phyloP scores from a whole-genome alignment of 345 rosid species.

The Salix suchowensis region DNA sequence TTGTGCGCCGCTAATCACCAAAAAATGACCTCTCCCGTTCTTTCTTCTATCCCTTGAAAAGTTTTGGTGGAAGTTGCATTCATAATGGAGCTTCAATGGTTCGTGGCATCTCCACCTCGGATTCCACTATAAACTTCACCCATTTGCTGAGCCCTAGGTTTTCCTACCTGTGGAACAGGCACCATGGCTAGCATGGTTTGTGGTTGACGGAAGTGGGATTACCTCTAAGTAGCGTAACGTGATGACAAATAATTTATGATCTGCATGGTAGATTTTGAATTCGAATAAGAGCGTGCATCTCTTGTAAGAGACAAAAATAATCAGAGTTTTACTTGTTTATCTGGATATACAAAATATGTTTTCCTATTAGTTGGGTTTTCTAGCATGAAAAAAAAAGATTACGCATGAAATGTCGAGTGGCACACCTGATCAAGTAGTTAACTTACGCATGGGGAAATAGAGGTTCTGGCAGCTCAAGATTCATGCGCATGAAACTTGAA shows the following conservation, averaged over 20 bases:
- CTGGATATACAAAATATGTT: no score
- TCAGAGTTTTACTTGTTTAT: no score
- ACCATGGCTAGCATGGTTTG: background rate
- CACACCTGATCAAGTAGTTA: background rate
- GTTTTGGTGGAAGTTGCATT: conserved; percentile 11
- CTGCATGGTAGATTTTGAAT: no score
- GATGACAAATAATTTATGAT: no score
- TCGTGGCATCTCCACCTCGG: conserved; percentile 6
- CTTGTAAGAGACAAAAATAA: rapidly evolving
- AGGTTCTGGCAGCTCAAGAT: background rate
- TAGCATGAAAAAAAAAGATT: no score
- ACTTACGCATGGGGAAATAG: background rate
- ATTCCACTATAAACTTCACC: conserved; percentile 14
- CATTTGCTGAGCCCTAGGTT: background rate
- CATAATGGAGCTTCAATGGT: background rate
- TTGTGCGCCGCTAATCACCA: conserved; percentile 7
- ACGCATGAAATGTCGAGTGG: background rate
- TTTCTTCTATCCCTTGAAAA: background rate
- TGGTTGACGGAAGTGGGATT: background rate
- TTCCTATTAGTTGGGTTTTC: no score
- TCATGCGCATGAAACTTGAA: background rate
- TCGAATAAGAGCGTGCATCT: rapidly evolving
- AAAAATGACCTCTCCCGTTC: conserved; percentile 15
- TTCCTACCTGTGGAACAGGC: background rate
- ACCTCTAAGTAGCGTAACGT: no score